A percentile compares a stretch with the other conserved stretches of the same genome.
These are phyloP conservation scores for Metarhizium brunneum DNA, from an alignment of 2,329 filamentous ascomycete genomes.

Conservation along the genomic window DNA sequence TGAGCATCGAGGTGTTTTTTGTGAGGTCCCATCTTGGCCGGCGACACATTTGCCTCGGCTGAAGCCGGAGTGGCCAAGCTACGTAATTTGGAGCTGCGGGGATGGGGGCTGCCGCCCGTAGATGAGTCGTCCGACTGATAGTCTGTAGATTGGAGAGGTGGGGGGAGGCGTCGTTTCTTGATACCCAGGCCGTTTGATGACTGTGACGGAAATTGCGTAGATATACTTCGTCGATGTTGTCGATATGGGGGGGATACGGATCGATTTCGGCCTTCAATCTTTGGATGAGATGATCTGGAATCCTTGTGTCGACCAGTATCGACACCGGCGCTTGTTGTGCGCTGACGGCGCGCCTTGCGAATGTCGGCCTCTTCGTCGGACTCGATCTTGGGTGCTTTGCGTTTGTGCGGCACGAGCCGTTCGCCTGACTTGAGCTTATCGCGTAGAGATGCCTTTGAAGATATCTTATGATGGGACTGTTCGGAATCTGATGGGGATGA, in stretches of 20 bases:
- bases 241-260: slow-evolving; percentile 53
- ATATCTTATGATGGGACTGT: slow-evolving; percentile 29
- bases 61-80: slow-evolving; percentile 46
- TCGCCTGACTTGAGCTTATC: slow-evolving; percentile 40
- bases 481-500: slow-evolving; percentile 48
- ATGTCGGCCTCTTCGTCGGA: slow-evolving; percentile 49
- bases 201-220: slow-evolving; percentile 50
- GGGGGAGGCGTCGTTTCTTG: slow-evolving; percentile 54
- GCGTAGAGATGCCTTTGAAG: slow-evolving; percentile 34
- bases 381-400: slow-evolving; percentile 43
- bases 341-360: slow-evolving; percentile 45
- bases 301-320: slow-evolving; percentile 26
- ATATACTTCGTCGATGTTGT: slow-evolving; percentile 53
- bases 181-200: slow-evolving; percentile 41
- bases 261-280: slow-evolving; percentile 24
- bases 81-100: slow-evolving; percentile 48
- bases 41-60: slow-evolving; percentile 52
- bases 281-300: slow-evolving; percentile 21
- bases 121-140: slow-evolving; percentile 62
- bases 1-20: slow-evolving; percentile 89
- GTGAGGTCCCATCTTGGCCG: slow-evolving; percentile 59
- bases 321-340: slow-evolving; percentile 35
- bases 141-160: slow-evolving; percentile 51
- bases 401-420: slow-evolving; percentile 38
- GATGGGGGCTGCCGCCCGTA: slow-evolving; percentile 49